These are phyloP conservation scores for Fonsecaea monophora DNA, from an alignment of 2,329 filamentous ascomycete species.

Conservation along the genomic window DNA sequence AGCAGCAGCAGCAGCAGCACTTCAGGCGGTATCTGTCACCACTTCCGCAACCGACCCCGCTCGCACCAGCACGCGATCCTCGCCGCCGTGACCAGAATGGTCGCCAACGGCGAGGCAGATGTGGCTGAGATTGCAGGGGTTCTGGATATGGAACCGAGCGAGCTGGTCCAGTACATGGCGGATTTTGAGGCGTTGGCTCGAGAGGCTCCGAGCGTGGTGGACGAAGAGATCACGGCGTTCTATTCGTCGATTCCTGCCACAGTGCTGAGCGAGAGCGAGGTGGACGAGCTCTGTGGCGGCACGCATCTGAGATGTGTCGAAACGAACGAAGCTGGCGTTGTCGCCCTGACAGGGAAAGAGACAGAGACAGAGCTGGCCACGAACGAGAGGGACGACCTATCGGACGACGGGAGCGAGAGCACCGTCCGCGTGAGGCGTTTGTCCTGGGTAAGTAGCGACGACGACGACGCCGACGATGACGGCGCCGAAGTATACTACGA, in stretches of 20 bases:
- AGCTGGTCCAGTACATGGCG: slow-evolving; percentile 4
- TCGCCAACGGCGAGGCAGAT: neutral
- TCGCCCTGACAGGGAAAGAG: too few relatives aligned
- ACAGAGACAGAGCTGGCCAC: too few relatives aligned
- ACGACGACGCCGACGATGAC: too few relatives aligned
- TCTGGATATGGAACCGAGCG: neutral
- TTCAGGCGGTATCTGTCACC: too few relatives aligned
- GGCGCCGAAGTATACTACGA: too few relatives aligned
- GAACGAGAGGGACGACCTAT: too few relatives aligned
- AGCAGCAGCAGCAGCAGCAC: too few relatives aligned
- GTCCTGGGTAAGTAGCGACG: too few relatives aligned
- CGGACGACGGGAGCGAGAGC: too few relatives aligned
- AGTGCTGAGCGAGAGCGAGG: neutral
- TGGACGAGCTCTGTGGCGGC: neutral
- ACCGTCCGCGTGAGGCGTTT: too few relatives aligned
- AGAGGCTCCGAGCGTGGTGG: neutral
- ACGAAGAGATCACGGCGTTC: neutral
- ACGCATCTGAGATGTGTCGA: neutral
- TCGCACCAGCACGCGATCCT: slow-evolving; percentile 3
- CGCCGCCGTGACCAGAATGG: neutral
- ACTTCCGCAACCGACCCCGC: neutral
- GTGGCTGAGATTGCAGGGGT: neutral
- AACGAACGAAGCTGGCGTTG: neutral
- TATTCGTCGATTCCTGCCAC: neutral
- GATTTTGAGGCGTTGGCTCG: neutral